Evolutionary conservation across 2,329 filamentous ascomycete species (phyloP).

Genomic region (Aureobasidium sp.): DNA sequence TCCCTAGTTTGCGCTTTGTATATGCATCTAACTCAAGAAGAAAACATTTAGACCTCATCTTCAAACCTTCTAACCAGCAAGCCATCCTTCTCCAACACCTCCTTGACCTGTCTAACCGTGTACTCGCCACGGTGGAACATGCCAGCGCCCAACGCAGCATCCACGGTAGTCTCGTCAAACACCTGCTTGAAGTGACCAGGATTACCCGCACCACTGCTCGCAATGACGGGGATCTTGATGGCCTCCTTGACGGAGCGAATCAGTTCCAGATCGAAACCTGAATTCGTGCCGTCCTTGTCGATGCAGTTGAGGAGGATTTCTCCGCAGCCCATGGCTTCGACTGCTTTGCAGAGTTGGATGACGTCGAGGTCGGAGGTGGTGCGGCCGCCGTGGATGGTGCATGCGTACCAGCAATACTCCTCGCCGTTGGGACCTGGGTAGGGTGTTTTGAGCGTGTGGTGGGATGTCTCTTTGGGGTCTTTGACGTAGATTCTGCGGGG

Average conservation of each 20-base stretch:
- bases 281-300: slow-evolving; percentile 91
- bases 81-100: slow-evolving; percentile 63
- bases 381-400: slow-evolving; percentile 90
- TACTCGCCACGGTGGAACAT: slow-evolving; percentile 98
- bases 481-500: slow-evolving; percentile 83
- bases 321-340: slow-evolving; percentile 91
- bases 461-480: slow-evolving; percentile 59
- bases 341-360: slow-evolving; percentile 75
- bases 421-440: slow-evolving; percentile 70
- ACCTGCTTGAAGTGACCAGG: slow-evolving; percentile 87
- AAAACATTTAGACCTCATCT: slow-evolving; percentile 33
- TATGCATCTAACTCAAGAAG: background rate
- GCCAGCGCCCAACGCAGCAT: slow-evolving; percentile 88
- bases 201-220: slow-evolving; percentile 83
- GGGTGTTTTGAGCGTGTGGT: slow-evolving; percentile 67
- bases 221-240: slow-evolving; percentile 88
- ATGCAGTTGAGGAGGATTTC: slow-evolving; percentile 97
- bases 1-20: background rate
- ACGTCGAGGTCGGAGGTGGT: slow-evolving; percentile 94
- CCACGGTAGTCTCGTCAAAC: slow-evolving; percentile 75
- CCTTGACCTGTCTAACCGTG: slow-evolving; percentile 89
- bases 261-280: slow-evolving; percentile 88
- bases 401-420: slow-evolving; percentile 89
- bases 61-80: slow-evolving; percentile 77
- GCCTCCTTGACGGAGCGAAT: slow-evolving; percentile 81